Base-by-base conservation (phyloP, 441 rosid genomes). In the Pelargonium australe region DNA sequence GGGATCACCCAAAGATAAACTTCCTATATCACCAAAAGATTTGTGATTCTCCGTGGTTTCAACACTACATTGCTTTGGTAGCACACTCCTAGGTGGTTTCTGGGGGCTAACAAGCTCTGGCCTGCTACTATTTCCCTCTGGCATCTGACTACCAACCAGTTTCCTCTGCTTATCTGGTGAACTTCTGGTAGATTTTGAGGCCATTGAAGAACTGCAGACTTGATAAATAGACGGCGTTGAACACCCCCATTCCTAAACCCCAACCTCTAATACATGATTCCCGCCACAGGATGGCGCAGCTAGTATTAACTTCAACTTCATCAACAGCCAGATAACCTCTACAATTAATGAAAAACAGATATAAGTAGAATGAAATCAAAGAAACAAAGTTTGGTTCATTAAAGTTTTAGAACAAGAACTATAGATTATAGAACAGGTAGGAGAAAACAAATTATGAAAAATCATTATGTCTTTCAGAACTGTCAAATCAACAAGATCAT, bases 151-250 rank as follows among this genome's bases (percentile, higher is more conserved):
- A 72, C 75, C 61, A 2, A 63, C 16, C 23, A 65, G 72, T 71
- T 73, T 80, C 79, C 76, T 80, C 41, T 61, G 83, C 78, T 65
- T 66, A 67, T 78, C 87, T 0, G 72, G 80, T 9, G 81, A 80
- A 76, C 76, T 66, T 72, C 78, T 75, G 64, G 74, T 73, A 64
- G 75, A 79, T 73, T 78, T 81, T 9, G 91, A 85, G 74, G 93
- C 90, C 96, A 90, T 85, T 34, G 34, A 69, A 80, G 71, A 58
- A 64, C 57, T 23, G 40, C 70, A 67, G 64, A 75, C 63, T 55
- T 31, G 60, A 66, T 58, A 75, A 37, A 68, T 1, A 68, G 63
- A 64, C 64, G 70, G 49, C 73, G 64, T 23, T 51, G 28, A 28
- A 68, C 28, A 68, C 69, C 71, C 63, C 81, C 79, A 81, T 77